Base-by-base conservation (phyloP, 768 basidiomycete species). In the Amyloporia xantha region DNA sequence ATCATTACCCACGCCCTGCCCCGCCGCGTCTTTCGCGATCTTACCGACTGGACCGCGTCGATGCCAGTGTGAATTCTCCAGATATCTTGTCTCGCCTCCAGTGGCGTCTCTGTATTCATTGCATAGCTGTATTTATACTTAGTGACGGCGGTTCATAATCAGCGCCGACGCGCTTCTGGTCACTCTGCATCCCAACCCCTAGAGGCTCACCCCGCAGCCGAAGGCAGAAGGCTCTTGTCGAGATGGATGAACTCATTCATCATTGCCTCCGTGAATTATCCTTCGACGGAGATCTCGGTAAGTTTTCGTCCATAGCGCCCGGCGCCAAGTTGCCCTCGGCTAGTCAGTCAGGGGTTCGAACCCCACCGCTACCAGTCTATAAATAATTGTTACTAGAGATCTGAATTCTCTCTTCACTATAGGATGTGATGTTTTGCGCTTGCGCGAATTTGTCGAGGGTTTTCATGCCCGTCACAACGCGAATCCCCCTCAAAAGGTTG, bases 261-360 rank as follows among this genome's bases (percentile, higher is more conserved):
- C 84, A 91, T 62, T 86, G 86, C 61, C 74, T 92, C 28, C 83
- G 85, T 33, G 90, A 95, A 64, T 73, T 95, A 25, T 81, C 92
- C 4, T 93, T 92, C 66, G 91, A 93, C 59, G 91, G 91, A 4
- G 89, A 93, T 63, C 72, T 90, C 37, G 91, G 91, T 93, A 65
- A 71, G 85, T 77, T 40, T 50, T 49, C 42, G 40, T 40, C 51
- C 38, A 39, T 44, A 39, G n/a, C 17, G 13, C 35, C n/a, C 20
- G 24, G 44, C 44, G 44, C 36, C 44, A 45, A 45, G 4, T 15
- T 5, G 11, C 39, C 13, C 21, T 12, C 21, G 20, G 15, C 23
- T 23, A 26, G 4, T 23, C 20, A 26, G 46, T 53, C 54, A 53
- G 53, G 60, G 58, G 62, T 63, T 63, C 62, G 60, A 63, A 56